Evolutionary conservation across 1,139 yeast genomes (phyloP), one percentile per base, ranked within the genome.

Genomic region (Arxiozyma telluris): DNA sequence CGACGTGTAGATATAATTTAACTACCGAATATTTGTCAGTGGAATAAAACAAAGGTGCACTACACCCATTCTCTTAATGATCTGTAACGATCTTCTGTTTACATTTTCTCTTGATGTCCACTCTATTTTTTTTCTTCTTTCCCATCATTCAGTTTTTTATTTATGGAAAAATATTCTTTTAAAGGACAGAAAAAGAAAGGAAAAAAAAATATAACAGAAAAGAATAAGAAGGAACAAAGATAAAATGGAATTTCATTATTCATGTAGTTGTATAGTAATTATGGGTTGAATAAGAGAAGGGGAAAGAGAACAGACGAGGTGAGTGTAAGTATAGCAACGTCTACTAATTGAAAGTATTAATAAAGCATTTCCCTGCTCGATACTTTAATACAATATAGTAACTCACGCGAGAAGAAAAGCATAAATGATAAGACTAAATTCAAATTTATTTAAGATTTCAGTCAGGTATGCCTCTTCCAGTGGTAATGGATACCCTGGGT

Each of bases 401-500:
- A 12, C 39, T 2, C 3, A 34, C 12, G 12, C 2, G 4, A 34
- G 39, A 11, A 39, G 41, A 44, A 27, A 34, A 38, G 48, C 22
- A 15, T 39, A n/a, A 6, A 53, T 55, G 56, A 44, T 50, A 11
- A 44, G 52, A 27, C 45, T 48, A 44, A 48, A 30, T 9, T 30
- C 44, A 42, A 44, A 34, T 17, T n/a, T 48, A 9, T 3, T 45
- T n/a, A 12, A 27, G 61, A 51, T 42, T n/a, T 18, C 41, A n/a
- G 18, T 44, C 39, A 57, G 68, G 50, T 56, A 55, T 47, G 68
- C 67, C 15, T 64, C 68, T 18, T 59, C 65, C 8, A 21, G 21
- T 22, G 42, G 49, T 15, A 65, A 65, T 12, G 56, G 60, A n/a
- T 61, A 63, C 52, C 67, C 62, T 25, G 65, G 62, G 27, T 55